Conservation (phyloP, 805 yeast genomes). For the Kurtzmaniella fragi region DNA sequence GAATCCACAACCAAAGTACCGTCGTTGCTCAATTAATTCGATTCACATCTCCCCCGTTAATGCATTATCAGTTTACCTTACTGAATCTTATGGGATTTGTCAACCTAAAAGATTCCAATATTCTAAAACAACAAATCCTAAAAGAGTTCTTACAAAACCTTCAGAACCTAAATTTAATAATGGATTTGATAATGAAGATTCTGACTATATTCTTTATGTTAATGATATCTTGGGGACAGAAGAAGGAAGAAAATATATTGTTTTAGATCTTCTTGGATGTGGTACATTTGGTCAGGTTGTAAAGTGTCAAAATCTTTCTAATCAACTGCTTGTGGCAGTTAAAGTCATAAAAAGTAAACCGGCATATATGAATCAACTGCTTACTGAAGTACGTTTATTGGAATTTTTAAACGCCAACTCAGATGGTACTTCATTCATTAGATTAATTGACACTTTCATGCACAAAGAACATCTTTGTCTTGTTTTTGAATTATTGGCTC, state of each 20-base stretch:
- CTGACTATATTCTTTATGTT: constrained; percentile 89
- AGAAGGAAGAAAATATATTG: constrained; percentile 82
- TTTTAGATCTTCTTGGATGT: constrained; percentile 85
- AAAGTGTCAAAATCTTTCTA: constrained; percentile 76
- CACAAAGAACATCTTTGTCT: constrained; percentile 91
- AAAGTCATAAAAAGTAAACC: constrained; percentile 91
- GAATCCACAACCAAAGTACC: constrained; percentile 61
- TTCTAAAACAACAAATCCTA: constrained; percentile 80
- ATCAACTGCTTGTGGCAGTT: constrained; percentile 88
- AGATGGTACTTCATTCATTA: constrained; percentile 70
- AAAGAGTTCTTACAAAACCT: constrained; percentile 89
- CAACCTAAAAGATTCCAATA: constrained; percentile 75
- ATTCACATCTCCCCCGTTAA: constrained; percentile 70
- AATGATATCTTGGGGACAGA: constrained; percentile 88
- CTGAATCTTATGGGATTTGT: constrained; percentile 80
- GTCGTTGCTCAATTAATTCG: constrained; percentile 64
- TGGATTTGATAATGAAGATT: constrained; percentile 83
- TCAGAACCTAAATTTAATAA: constrained; percentile 74
- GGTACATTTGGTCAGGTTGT: constrained; percentile 99
- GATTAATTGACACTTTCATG: constrained; percentile 81
- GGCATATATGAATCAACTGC: constrained; percentile 84
- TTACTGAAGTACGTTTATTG: constrained; percentile 82
- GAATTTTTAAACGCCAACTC: constrained; percentile 68
- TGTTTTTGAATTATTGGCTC: constrained; percentile 84
- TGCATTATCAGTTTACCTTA: constrained; percentile 72